A percentile compares a stretch with the other conserved stretches of the same genome.
phyloP scores from a whole-genome alignment of 352 stramenopile species.

The Pythium scleroteichum region DNA sequence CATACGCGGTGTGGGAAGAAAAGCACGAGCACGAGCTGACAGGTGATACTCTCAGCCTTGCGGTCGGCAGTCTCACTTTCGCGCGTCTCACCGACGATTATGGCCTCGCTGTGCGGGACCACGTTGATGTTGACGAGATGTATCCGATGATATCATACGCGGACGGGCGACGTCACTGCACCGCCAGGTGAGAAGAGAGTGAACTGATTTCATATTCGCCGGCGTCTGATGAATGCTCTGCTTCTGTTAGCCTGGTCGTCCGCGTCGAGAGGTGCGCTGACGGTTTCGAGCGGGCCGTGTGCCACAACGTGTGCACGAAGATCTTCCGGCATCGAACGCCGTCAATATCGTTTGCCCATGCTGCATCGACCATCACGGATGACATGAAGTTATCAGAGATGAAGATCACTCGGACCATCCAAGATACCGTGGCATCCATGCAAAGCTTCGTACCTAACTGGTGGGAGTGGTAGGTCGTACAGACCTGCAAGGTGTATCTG shows the following conservation, averaged over 20 bases:
- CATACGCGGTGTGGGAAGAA: too few species aligned
- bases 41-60: neutral
- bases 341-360: neutral
- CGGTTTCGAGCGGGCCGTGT: neutral
- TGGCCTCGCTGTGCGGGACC: neutral
- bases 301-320: constrained; percentile 1
- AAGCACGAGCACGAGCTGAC: neutral
- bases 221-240: neutral
- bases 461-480: too few species aligned
- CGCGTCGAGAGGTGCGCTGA: neutral
- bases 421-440: too few species aligned
- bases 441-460: too few species aligned
- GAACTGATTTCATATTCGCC: neutral
- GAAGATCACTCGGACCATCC: too few species aligned
- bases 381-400: neutral
- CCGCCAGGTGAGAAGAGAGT: neutral
- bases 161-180: neutral
- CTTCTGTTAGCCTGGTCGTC: neutral
- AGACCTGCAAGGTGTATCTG: too few species aligned
- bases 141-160: neutral
- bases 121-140: constrained; percentile 1
- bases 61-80: neutral
- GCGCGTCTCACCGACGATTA: neutral
- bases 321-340: neutral
- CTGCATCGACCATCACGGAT: neutral